Percentiles rank a stretch among this genome's conserved stretches.
Evolutionary conservation across 768 basidiomycete genomes (phyloP).

Genomic region (Pholiota conissans): DNA sequence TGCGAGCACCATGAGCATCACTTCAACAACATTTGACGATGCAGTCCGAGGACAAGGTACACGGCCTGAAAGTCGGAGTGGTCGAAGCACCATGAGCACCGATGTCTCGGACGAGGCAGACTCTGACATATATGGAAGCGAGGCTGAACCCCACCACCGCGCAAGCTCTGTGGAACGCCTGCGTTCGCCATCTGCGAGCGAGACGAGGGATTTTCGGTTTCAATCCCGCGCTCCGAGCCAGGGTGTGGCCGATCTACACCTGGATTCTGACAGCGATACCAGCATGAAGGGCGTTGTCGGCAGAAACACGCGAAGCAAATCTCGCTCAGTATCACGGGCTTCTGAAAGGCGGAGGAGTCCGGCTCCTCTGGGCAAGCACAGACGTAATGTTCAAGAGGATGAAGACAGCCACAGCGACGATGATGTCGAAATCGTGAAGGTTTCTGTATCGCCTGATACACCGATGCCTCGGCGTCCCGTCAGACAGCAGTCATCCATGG

Average conservation of each 20-base stretch:
- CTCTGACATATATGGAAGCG: slow-evolving; percentile 13
- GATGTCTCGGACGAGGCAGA: slow-evolving; percentile 8
- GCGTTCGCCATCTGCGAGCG: slow-evolving; percentile 20
- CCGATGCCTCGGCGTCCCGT: background rate
- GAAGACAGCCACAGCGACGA: background rate
- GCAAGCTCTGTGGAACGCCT: slow-evolving; percentile 10
- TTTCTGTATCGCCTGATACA: background rate
- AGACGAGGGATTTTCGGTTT: slow-evolving; percentile 9
- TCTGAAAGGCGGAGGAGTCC: background rate
- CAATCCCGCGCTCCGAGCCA: slow-evolving; percentile 3
- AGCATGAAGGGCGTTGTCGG: background rate
- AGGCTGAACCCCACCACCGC: slow-evolving; percentile 7
- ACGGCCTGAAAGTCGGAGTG: slow-evolving; percentile 15
- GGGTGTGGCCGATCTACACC: slow-evolving; percentile 1
- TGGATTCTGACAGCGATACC: slow-evolving; percentile 6
- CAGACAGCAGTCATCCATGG: background rate
- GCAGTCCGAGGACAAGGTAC: background rate
- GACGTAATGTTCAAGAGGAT: background rate
- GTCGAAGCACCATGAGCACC: slow-evolving; percentile 4
- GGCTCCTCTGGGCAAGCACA: background rate
- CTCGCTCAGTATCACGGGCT: background rate
- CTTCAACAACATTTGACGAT: slow-evolving; percentile 7
- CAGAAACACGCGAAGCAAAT: background rate
- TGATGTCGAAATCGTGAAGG: slow-evolving; percentile 1
- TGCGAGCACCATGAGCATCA: slow-evolving; percentile 16